Percentiles rank a stretch among this genome's conserved stretches.
Evolutionary conservation across 352 stramenopile species (phyloP).

Genomic region (Globisporangium canariense): DNA sequence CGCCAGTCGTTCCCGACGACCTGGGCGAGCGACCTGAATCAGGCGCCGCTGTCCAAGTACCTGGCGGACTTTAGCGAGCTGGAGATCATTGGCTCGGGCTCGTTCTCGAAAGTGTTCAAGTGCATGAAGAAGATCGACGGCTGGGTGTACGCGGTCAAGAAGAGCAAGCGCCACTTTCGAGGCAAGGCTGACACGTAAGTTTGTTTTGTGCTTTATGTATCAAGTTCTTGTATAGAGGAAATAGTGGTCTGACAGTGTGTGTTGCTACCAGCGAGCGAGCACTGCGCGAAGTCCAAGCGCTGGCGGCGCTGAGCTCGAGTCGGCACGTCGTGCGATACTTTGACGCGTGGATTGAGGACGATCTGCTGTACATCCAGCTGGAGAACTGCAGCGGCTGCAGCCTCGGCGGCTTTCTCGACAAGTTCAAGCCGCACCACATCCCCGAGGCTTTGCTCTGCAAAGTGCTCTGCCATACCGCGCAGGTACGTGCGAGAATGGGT

Average conservation of each 20-base stretch:
- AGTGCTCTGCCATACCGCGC: constrained; percentile 70
- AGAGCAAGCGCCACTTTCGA: constrained; percentile 81
- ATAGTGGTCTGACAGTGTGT: not conserved
- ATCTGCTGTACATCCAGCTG: constrained; percentile 86
- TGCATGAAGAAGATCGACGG: constrained; percentile 86
- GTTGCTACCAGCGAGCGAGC: constrained; percentile 49
- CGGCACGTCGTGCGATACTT: constrained; percentile 85
- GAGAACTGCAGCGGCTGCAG: constrained; percentile 70
- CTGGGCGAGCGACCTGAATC: constrained; percentile 26
- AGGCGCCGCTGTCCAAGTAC: constrained; percentile 65
- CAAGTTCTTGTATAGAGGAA: not conserved
- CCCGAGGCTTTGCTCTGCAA: constrained; percentile 70
- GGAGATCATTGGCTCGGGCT: constrained; percentile 75
- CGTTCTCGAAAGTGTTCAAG: constrained; percentile 87
- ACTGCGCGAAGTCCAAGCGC: constrained; percentile 76
- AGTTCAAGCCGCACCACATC: constrained; percentile 60
- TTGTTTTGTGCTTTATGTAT: not conserved
- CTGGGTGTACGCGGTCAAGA: constrained; percentile 86
- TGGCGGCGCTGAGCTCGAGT: constrained; percentile 74
- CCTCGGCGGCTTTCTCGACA: constrained; percentile 59
- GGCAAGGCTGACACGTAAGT: constrained; percentile 82
- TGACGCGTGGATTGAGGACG: constrained; percentile 87
- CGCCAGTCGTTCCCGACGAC: constrained; percentile 62
- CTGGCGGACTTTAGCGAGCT: constrained; percentile 74
- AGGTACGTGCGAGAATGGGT: constrained; percentile 27